Evolutionary conservation across 2,329 filamentous ascomycete species (phyloP).

Genomic region (Alternaria sp.): DNA sequence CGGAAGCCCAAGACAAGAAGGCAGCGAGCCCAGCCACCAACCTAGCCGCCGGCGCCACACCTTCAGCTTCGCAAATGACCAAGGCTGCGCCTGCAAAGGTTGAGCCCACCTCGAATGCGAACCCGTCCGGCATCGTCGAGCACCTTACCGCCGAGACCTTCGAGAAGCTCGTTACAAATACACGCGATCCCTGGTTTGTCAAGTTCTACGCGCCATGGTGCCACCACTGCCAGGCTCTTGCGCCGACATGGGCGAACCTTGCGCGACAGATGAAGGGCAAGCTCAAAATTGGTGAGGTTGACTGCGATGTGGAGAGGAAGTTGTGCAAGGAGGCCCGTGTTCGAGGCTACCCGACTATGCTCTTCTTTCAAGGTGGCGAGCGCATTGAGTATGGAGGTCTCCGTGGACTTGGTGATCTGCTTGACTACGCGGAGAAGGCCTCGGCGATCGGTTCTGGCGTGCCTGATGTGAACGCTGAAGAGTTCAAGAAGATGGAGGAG

Average conservation of each 20-base stretch:
- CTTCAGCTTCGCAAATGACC: constrained; percentile 33
- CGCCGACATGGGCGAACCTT: constrained; percentile 86
- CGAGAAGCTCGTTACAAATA: constrained; percentile 82
- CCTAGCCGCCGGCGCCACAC: constrained; percentile 9
- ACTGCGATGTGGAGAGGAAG: constrained; percentile 83
- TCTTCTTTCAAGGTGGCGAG: constrained; percentile 92
- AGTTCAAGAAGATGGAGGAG: constrained; percentile 83
- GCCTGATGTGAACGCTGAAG: constrained; percentile 76
- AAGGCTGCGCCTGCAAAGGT: constrained; percentile 30
- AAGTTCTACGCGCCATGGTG: constrained; percentile 99
- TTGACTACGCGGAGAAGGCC: constrained; percentile 85
- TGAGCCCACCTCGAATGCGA: constrained; percentile 56
- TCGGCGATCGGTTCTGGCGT: constrained; percentile 78
- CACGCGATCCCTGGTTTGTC: constrained; percentile 94
- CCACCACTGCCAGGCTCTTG: constrained; percentile 91
- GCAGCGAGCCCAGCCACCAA: neutral
- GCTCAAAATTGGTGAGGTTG: constrained; percentile 93
- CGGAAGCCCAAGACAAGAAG: constrained; percentile 15
- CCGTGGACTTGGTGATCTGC: constrained; percentile 87
- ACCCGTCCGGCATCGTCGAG: constrained; percentile 76
- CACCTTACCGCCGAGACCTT: constrained; percentile 84
- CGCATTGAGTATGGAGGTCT: constrained; percentile 92
- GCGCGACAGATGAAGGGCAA: constrained; percentile 88
- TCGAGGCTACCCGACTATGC: constrained; percentile 82
- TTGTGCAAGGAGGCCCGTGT: constrained; percentile 93